Percentiles rank a stretch among this genome's conserved stretches.
Evolutionary conservation across 164 flowering plant genomes (phyloP).

Genomic region (Saururus chinensis): DNA sequence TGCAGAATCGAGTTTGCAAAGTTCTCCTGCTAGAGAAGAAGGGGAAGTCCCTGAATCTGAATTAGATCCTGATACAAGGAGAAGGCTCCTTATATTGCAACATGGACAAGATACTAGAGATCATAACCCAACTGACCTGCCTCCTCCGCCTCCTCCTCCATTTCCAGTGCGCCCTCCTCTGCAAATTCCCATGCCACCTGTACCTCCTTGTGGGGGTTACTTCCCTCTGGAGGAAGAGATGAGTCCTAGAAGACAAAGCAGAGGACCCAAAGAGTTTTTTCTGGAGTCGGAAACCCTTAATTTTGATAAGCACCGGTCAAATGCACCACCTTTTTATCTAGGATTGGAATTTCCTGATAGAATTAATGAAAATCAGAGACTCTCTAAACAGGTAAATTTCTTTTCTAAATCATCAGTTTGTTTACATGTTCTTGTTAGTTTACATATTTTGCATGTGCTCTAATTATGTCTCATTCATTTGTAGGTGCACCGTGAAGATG

Average conservation of each 20-base stretch:
- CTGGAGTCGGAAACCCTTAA: conserved; percentile 39
- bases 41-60: conserved; percentile 99
- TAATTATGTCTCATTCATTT: conserved; percentile 4
- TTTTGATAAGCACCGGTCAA: conserved; percentile 45
- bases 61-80: conserved; percentile 96
- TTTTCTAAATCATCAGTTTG: neutral
- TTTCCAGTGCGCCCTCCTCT: conserved; percentile 55
- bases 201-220: conserved; percentile 52
- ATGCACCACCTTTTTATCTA: conserved; percentile 42
- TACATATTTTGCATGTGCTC: neutral
- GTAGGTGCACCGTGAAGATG: conserved; percentile 59
- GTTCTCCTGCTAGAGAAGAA: conserved; percentile 95
- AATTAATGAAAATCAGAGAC: conserved; percentile 45
- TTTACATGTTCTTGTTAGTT: neutral
- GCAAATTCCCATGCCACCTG: conserved; percentile 44
- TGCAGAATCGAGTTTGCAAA: conserved; percentile 54
- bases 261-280: conserved; percentile 49
- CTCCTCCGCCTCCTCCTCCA: conserved; percentile 44
- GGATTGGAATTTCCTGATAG: conserved; percentile 53
- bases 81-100: conserved; percentile 91
- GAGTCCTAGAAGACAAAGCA: conserved; percentile 42
- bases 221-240: conserved; percentile 64
- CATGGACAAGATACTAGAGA: conserved; percentile 94
- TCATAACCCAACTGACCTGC: conserved; percentile 29
- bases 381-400: conserved; percentile 54